Base-by-base conservation (phyloP, 805 yeast genomes). In the Schizosaccharomyces pombe region DNA sequence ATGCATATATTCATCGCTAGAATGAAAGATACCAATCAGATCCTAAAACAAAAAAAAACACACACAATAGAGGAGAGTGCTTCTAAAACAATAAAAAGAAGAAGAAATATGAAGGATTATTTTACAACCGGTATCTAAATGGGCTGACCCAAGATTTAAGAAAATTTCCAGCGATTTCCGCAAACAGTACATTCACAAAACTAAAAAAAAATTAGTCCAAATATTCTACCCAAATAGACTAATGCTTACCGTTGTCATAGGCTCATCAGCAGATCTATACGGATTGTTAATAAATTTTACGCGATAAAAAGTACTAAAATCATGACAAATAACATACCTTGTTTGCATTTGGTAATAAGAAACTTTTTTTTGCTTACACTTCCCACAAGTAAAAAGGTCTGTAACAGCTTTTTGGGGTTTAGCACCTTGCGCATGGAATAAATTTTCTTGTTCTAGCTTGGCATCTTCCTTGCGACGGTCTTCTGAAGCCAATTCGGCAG, bases 181-280 rank as follows among this genome's bases (percentile, higher is more conserved):
- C 98, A 91, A 60, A 78, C 85, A 63, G 87, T 96, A 71, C 98
- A 91, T 2, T 95, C 87, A 72, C 98, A 91, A 66, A 91, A 91
- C n/a, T n/a, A n/a, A n/a, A n/a, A n/a, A n/a, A n/a, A n/a, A n/a
- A n/a, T n/a, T n/a, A n/a, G n/a, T n/a, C n/a, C n/a, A n/a, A n/a
- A n/a, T n/a, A n/a, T n/a, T n/a, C n/a, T n/a, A n/a, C n/a, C n/a
- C n/a, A n/a, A n/a, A n/a, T n/a, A n/a, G n/a, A n/a, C n/a, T n/a
- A n/a, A n/a, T n/a, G n/a, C n/a, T n/a, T n/a, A n/a, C n/a, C 1
- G 98, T 91, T 5, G 98, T 91, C 63, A 91, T 75, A 57, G 98
- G 98, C 69, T 91, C 98, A 77, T 91, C 98, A 19, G 98, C 98
- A 56, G 95, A 84, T 68, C 98, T 75, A 22, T n/a, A n/a, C n/a